Evolutionary conservation across 208 protist species (phyloP).

Genomic region (Novymonas esmeraldas): DNA sequence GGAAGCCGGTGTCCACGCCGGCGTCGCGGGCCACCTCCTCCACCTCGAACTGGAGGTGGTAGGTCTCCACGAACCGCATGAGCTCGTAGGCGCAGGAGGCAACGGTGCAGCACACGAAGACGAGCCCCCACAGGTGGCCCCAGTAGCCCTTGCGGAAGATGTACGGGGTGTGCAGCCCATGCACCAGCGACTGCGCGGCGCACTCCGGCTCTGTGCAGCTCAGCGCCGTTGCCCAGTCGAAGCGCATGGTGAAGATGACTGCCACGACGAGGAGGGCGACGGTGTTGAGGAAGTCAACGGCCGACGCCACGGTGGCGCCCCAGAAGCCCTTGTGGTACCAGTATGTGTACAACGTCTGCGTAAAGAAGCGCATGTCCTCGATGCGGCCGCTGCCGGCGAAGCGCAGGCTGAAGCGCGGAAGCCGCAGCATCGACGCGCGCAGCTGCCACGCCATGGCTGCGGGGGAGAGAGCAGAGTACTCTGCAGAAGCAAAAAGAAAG

Average conservation of each 20-base stretch:
- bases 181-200: constrained; percentile 35
- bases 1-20: constrained; percentile 63
- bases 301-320: constrained; percentile 49
- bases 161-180: constrained; percentile 44
- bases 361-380: constrained; percentile 69
- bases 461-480: no score
- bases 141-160: constrained; percentile 28
- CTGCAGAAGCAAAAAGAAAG: background rate
- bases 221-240: constrained; percentile 62
- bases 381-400: constrained; percentile 57
- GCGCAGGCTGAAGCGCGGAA: constrained; percentile 42
- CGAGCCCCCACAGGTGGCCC: constrained; percentile 39
- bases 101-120: constrained; percentile 52
- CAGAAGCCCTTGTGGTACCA: constrained; percentile 83
- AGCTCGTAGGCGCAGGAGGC: constrained; percentile 58
- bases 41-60: constrained; percentile 49
- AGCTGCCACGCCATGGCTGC: constrained; percentile 23
- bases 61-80: constrained; percentile 48
- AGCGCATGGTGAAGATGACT: constrained; percentile 61
- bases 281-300: constrained; percentile 76
- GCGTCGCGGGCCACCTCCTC: constrained; percentile 51
- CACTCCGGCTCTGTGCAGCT: constrained; percentile 70
- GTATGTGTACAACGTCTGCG: constrained; percentile 67
- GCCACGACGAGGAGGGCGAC: constrained; percentile 50
- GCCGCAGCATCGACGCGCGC: constrained; percentile 20